A percentile compares a stretch with the other conserved stretches of the same genome.
Evolutionary conservation across 768 basidiomycete genomes (phyloP).

Genomic region (Tephrocybe sp.): DNA sequence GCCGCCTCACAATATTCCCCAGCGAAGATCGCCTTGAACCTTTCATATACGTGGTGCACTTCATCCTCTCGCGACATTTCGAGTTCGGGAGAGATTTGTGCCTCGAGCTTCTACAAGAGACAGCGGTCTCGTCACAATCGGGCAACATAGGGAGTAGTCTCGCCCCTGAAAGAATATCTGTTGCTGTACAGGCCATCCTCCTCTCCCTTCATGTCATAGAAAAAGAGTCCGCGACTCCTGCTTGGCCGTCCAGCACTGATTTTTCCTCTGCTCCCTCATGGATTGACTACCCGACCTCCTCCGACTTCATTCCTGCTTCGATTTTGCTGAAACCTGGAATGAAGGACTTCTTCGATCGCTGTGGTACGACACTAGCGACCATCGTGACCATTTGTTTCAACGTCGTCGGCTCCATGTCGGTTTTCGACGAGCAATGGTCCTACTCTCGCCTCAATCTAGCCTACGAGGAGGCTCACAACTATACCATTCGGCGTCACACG

Average conservation of each 20-base stretch:
- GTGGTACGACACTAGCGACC: conserved; percentile 52
- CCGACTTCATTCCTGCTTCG: conserved; percentile 57
- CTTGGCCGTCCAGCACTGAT: conserved; percentile 78
- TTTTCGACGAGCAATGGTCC: conserved; percentile 86
- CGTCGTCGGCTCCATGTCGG: conserved; percentile 70
- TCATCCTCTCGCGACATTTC: conserved; percentile 78
- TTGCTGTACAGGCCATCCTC: conserved; percentile 77
- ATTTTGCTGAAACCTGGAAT: conserved; percentile 65
- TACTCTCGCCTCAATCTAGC: conserved; percentile 55
- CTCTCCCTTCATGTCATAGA: conserved; percentile 73
- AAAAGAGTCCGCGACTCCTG: conserved; percentile 64
- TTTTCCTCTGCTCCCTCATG: conserved; percentile 55
- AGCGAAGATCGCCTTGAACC: conserved; percentile 77
- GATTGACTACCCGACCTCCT: conserved; percentile 72
- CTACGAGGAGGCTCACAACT: conserved; percentile 71
- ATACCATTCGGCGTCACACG: conserved; percentile 65
- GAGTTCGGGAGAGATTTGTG: conserved; percentile 85
- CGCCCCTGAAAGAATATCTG: conserved; percentile 71
- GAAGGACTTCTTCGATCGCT: conserved; percentile 70
- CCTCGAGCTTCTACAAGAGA: conserved; percentile 78
- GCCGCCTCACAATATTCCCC: conserved; percentile 58
- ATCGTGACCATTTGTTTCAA: conserved; percentile 63
- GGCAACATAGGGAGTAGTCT: conserved; percentile 42
- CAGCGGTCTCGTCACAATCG: conserved; percentile 41
- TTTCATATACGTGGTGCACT: conserved; percentile 79